Evolutionary conservation across 768 basidiomycete species (phyloP).

Genomic region (Rhodosporidiobolus sp.): DNA sequence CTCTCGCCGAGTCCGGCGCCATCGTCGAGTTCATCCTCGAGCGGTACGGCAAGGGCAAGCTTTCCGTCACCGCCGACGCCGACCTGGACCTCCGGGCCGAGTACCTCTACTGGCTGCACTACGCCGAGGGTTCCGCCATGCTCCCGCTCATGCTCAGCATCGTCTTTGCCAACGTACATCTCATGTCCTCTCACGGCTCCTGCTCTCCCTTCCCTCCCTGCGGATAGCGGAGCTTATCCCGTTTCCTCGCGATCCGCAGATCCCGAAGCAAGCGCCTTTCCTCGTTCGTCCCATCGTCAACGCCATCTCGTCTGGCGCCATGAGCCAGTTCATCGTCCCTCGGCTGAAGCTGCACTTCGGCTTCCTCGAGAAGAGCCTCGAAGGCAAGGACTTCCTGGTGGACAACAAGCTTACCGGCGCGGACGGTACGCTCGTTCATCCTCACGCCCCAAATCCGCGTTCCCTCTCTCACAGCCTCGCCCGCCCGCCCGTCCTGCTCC

Average conservation of each 20-base stretch:
- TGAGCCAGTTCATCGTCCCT: constrained; percentile 11
- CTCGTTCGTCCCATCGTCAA: constrained; percentile 19
- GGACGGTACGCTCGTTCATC: constrained; percentile 19
- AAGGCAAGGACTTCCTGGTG: constrained; percentile 30
- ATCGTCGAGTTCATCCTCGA: constrained; percentile 39
- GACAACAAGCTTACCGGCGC: constrained; percentile 27
- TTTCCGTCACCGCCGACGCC: background rate
- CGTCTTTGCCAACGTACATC: constrained; percentile 14
- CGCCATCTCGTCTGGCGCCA: constrained; percentile 1
- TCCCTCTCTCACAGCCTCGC: no score
- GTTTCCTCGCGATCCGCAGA: background rate
- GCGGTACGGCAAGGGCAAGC: constrained; percentile 26
- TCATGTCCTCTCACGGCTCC: background rate
- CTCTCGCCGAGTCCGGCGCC: constrained; percentile 37
- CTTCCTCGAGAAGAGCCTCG: constrained; percentile 15
- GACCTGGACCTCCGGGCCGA: constrained; percentile 8
- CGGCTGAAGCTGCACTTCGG: constrained; percentile 9
- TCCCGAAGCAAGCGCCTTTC: constrained; percentile 27
- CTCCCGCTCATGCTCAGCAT: constrained; percentile 27
- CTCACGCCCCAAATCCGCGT: background rate
- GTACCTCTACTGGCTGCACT: constrained; percentile 37
- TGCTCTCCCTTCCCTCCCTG: no score
- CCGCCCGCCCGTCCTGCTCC: no score
- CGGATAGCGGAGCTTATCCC: background rate
- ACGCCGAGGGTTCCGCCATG: constrained; percentile 31